These are phyloP conservation scores for Leccinellum rugosiceps DNA, from an alignment of 768 basidiomycete species.

Conservation along the genomic window DNA sequence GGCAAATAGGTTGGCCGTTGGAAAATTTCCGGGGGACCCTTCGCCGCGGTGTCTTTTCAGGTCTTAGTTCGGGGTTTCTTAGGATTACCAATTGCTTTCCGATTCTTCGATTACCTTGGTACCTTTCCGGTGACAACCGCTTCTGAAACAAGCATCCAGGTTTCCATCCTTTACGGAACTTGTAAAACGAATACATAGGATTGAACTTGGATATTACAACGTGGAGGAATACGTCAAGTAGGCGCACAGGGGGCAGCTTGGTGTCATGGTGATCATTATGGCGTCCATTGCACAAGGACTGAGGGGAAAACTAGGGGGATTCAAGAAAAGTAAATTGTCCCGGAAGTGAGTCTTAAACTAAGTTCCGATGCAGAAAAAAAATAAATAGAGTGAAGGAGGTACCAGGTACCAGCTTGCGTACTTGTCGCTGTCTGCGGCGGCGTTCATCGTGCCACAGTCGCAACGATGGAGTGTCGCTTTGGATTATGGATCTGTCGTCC, in stretches of 20 bases:
- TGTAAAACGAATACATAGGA: constrained; percentile 6
- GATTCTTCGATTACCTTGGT: constrained; percentile 18
- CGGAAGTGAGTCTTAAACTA: not conserved
- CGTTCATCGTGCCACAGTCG: constrained; percentile 26
- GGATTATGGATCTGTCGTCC: constrained; percentile 24
- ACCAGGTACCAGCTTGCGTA: constrained; percentile 3
- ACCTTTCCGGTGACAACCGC: constrained; percentile 4
- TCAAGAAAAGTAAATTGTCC: constrained; percentile 14
- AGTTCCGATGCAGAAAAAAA: constrained; percentile 7
- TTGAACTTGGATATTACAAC: constrained; percentile 20
- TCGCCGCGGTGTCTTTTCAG: constrained; percentile 29
- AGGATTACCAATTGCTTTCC: constrained; percentile 17
- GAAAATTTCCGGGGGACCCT: constrained; percentile 9
- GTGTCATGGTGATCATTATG: constrained; percentile 14
- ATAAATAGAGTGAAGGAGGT: not conserved
- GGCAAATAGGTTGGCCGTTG: constrained; percentile 3
- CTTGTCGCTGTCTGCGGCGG: constrained; percentile 16
- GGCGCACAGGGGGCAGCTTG: constrained; percentile 5
- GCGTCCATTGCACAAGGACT: constrained; percentile 17
- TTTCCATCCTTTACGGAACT: constrained; percentile 4
- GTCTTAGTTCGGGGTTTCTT: constrained; percentile 11
- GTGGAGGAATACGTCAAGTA: not conserved
- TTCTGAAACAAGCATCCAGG: constrained; percentile 13
- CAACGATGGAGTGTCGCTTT: constrained; percentile 26
- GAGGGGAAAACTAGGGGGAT: not conserved